A percentile compares a stretch with the other conserved stretches of the same genome.
phyloP scores from a whole-genome alignment of 495 filamentous ascomycete genomes.

The Bombardia bombarda region DNA sequence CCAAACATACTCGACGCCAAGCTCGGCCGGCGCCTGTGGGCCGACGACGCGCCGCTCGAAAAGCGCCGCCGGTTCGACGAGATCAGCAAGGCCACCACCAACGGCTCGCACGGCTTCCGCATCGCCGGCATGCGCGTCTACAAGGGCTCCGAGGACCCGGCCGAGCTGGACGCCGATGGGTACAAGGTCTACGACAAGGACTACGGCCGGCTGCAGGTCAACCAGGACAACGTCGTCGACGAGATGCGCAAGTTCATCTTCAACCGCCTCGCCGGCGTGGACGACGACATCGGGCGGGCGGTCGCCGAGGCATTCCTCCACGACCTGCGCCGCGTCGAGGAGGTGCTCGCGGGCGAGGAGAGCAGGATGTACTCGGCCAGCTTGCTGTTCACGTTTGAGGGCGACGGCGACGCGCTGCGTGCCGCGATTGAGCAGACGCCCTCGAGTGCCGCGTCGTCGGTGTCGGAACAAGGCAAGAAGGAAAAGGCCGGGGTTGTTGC shows the following conservation, averaged over 20 bases:
- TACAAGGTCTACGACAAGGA: slow-evolving; percentile 80
- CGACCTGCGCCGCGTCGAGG: slow-evolving; percentile 57
- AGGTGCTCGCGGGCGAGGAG: slow-evolving; percentile 64
- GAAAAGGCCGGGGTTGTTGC: slow-evolving; percentile 6
- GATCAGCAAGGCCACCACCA: slow-evolving; percentile 71
- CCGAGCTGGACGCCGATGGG: slow-evolving; percentile 35
- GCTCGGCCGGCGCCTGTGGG: slow-evolving; percentile 80
- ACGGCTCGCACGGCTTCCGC: slow-evolving; percentile 70
- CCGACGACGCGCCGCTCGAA: slow-evolving; percentile 64
- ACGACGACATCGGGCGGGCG: slow-evolving; percentile 42
- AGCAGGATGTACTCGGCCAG: slow-evolving; percentile 92
- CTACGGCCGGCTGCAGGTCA: slow-evolving; percentile 68
- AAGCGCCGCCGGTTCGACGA: slow-evolving; percentile 77
- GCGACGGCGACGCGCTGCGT: slow-evolving; percentile 63
- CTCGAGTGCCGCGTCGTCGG: neutral
- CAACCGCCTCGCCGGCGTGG: slow-evolving; percentile 51
- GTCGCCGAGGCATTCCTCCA: slow-evolving; percentile 56
- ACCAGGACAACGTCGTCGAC: slow-evolving; percentile 58
- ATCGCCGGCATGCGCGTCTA: slow-evolving; percentile 94
- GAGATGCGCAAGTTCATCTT: slow-evolving; percentile 73
- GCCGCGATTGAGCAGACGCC: slow-evolving; percentile 49
- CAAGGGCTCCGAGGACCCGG: slow-evolving; percentile 51
- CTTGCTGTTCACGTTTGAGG: slow-evolving; percentile 87
- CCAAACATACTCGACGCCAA: slow-evolving; percentile 96
- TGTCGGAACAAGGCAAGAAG: neutral